Evolutionary conservation across 208 protist species (phyloP).

Genomic region (Herpetomonas muscarum): DNA sequence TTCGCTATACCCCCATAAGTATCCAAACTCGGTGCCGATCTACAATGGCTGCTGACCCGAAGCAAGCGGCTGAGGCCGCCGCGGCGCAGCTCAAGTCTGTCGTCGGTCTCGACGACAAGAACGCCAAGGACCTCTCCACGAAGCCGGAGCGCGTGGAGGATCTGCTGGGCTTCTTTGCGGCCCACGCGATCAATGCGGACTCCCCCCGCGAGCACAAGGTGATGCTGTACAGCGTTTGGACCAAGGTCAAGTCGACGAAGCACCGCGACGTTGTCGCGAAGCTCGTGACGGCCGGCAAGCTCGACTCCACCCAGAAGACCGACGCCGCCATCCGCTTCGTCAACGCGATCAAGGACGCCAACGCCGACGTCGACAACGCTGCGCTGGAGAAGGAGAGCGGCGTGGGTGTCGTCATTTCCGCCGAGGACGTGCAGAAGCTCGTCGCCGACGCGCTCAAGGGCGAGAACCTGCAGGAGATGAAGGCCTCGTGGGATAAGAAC

Average conservation of each 20-base stretch:
- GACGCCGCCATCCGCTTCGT: slow-evolving; percentile 80
- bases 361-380: slow-evolving; percentile 29
- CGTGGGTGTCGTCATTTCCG: slow-evolving; percentile 62
- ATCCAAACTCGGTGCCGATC: no score
- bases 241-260: slow-evolving; percentile 68
- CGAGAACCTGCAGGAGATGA: slow-evolving; percentile 52
- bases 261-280: slow-evolving; percentile 69
- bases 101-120: slow-evolving; percentile 88
- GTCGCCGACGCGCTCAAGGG: slow-evolving; percentile 50
- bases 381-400: slow-evolving; percentile 70
- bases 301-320: slow-evolving; percentile 81
- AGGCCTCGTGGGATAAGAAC: slow-evolving; percentile 76
- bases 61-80: slow-evolving; percentile 12
- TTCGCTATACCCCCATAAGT: no score
- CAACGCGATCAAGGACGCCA: slow-evolving; percentile 31
- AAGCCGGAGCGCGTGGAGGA: slow-evolving; percentile 84
- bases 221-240: slow-evolving; percentile 84
- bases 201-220: slow-evolving; percentile 80
- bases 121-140: slow-evolving; percentile 79
- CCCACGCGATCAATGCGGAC: slow-evolving; percentile 31
- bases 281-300: slow-evolving; percentile 52
- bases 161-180: slow-evolving; percentile 71
- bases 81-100: slow-evolving; percentile 59
- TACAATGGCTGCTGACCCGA: slow-evolving; percentile 11
- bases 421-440: slow-evolving; percentile 34